Conservation (phyloP, 2,329 filamentous ascomycete genomes). For the Pseudocercospora fuligena region DNA sequence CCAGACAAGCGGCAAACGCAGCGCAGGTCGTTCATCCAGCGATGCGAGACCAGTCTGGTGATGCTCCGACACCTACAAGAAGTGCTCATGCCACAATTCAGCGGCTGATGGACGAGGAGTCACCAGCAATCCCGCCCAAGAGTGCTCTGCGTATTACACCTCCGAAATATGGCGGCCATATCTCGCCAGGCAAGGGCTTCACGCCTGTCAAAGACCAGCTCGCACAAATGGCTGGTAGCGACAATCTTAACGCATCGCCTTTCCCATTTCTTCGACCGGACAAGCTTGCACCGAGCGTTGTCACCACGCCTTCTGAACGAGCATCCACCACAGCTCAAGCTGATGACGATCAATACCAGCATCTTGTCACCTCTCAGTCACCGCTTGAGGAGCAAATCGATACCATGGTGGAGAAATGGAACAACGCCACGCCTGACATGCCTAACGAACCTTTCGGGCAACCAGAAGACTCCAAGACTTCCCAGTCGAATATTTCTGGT, state of each 20-base stretch:
- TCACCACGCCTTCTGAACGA: constrained; percentile 6
- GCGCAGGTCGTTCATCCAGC: constrained; percentile 15
- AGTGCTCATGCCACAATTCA: constrained; percentile 11
- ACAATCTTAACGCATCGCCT: constrained; percentile 7
- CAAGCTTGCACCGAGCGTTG: background rate
- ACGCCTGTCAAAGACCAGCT: constrained; percentile 1
- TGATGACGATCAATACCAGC: constrained; percentile 3
- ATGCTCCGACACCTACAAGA: constrained; percentile 19
- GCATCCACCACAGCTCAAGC: constrained; percentile 1
- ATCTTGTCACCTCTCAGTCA: background rate
- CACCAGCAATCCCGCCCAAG: constrained; percentile 4
- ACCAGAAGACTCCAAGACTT: background rate
- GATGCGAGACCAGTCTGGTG: constrained; percentile 11
- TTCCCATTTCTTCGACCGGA: constrained; percentile 4
- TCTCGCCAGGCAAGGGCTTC: constrained; percentile 17
- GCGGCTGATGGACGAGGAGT: constrained; percentile 13
- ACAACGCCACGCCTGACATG: constrained; percentile 16
- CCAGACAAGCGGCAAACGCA: background rate
- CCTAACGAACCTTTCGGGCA: background rate
- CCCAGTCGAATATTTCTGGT: background rate
- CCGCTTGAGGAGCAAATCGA: constrained; percentile 19
- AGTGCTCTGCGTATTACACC: constrained; percentile 5
- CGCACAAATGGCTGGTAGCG: background rate
- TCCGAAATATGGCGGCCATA: constrained; percentile 15
- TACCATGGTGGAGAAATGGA: constrained; percentile 18